Evolutionary conservation across 768 basidiomycete genomes (phyloP).

Genomic region (Suillus luteus): DNA sequence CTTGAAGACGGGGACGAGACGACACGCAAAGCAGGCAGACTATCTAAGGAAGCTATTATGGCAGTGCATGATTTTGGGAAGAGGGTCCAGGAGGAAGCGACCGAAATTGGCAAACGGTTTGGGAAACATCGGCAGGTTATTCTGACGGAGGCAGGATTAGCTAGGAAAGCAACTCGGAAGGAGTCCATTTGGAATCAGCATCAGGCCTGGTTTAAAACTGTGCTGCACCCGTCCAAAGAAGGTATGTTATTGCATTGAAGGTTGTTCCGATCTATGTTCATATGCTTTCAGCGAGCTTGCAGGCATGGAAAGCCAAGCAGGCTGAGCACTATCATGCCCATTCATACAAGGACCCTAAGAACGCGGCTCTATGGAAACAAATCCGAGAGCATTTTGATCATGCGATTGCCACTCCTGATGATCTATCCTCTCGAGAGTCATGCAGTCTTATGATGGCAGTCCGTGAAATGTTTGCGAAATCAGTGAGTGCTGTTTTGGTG

Average conservation of each 20-base stretch:
- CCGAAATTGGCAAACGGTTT: neutral
- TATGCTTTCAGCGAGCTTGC: neutral
- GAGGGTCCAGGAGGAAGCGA: neutral
- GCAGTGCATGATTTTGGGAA: neutral
- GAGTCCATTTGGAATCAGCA: neutral
- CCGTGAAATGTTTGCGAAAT: neutral
- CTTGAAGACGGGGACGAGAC: neutral
- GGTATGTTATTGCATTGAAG: neutral
- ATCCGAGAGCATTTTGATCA: neutral
- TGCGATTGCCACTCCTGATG: neutral
- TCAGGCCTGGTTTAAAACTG: neutral
- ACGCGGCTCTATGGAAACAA: neutral
- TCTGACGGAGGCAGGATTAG: neutral
- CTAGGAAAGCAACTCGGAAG: neutral
- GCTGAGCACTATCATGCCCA: constrained; percentile 1
- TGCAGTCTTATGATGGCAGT: constrained; percentile 1
- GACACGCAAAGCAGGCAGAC: neutral
- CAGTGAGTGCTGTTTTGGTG: neutral
- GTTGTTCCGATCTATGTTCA: neutral
- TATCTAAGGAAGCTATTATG: neutral
- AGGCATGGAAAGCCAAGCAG: neutral
- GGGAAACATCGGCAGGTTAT: neutral
- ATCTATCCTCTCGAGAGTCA: neutral
- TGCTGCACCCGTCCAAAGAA: neutral
- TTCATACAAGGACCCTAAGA: neutral